phyloP scores from a whole-genome alignment of 371 early-diverging fungal genomes.

The Funneliformis caledonium region DNA sequence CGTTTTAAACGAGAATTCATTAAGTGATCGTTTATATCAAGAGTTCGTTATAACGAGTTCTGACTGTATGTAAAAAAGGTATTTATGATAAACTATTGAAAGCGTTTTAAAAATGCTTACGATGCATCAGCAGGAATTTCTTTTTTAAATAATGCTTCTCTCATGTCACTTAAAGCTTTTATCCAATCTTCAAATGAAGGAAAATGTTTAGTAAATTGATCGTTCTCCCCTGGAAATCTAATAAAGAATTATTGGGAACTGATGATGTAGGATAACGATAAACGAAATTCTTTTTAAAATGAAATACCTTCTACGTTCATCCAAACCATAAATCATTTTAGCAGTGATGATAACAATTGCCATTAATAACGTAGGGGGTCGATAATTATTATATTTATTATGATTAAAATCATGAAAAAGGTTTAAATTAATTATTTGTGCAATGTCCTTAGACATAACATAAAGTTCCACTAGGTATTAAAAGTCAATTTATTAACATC shows the following conservation, averaged over 20 bases:
- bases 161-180: conserved; percentile 4
- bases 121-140: conserved; percentile 8
- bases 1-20: no score
- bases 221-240: conserved; percentile 17
- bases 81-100: no score
- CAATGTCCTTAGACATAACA: conserved; percentile 13
- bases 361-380: conserved; percentile 5
- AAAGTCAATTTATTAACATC: not conserved
- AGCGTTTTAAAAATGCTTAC: not conserved
- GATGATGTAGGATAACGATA: not conserved
- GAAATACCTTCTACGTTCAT: conserved; percentile 12
- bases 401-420: not conserved
- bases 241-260: not conserved
- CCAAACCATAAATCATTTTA: conserved; percentile 38
- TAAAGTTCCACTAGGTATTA: conserved; percentile 24
- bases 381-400: not conserved
- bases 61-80: no score
- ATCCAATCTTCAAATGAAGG: conserved; percentile 33
- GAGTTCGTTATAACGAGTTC: no score
- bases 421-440: conserved; percentile 3
- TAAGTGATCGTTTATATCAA: no score
- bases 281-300: not conserved
- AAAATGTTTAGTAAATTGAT: conserved; percentile 19
- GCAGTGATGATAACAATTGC: conserved; percentile 17
- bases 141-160: not conserved